Evolutionary conservation across 163 green algal genomes (phyloP).

Genomic region (Coccomyxa subellipsoidea): DNA sequence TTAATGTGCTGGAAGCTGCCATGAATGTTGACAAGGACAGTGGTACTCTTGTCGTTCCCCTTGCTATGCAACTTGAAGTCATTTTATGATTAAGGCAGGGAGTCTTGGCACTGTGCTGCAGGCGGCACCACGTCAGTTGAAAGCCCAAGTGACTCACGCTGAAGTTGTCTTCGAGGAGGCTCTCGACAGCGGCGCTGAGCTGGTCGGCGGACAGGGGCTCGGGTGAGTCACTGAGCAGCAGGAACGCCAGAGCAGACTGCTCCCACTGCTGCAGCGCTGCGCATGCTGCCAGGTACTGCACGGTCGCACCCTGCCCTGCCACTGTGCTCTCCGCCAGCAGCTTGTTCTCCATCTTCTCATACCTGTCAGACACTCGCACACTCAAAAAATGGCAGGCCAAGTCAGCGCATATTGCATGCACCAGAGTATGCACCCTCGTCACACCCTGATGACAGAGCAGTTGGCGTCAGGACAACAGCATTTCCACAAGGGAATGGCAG

Average conservation of each 20-base stretch:
- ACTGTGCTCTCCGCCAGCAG: conserved; percentile 32
- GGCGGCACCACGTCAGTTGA: too few relatives aligned
- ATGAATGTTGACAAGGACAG: too few relatives aligned
- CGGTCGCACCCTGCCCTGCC: conserved; percentile 24
- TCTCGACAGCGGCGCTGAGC: conserved; percentile 14
- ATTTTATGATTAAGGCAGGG: too few relatives aligned
- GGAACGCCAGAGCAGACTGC: conserved; percentile 42
- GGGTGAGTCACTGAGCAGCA: conserved; percentile 28
- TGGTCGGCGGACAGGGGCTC: background rate
- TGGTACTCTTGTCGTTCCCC: too few relatives aligned
- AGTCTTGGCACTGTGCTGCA: too few relatives aligned
- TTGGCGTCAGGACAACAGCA: too few relatives aligned
- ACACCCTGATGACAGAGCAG: too few relatives aligned
- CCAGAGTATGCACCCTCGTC: too few relatives aligned
- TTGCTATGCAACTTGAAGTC: too few relatives aligned
- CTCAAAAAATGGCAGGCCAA: background rate
- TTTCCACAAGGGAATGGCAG: too few relatives aligned
- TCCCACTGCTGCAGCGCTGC: conserved; percentile 32
- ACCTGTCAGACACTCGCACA: conserved; percentile 9
- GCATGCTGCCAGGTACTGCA: conserved; percentile 25
- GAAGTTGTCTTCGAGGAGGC: conserved; percentile 26
- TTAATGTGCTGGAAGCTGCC: too few relatives aligned
- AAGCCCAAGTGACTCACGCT: background rate
- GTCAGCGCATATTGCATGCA: too few relatives aligned
- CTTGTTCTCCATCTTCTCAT: conserved; percentile 28